Conservation (phyloP, 345 rosid genomes). For the Eucalyptus pauciflora region DNA sequence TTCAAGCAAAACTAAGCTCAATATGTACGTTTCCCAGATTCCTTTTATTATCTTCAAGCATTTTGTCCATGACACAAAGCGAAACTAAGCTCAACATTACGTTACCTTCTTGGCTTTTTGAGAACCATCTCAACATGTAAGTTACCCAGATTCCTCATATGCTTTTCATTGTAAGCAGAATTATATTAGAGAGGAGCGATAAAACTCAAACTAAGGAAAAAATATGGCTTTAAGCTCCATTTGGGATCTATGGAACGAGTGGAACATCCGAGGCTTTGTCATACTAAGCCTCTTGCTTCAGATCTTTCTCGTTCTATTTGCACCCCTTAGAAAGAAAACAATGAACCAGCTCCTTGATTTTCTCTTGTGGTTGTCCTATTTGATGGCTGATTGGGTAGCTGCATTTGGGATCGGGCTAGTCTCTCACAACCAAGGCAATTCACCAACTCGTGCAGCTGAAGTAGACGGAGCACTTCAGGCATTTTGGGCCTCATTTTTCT, state of each 20-base stretch:
- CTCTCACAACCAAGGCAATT: background rate
- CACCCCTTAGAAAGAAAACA: background rate
- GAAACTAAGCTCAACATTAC: no score
- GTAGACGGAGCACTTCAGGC: background rate
- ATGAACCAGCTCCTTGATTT: fast-evolving
- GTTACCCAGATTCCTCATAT: no score
- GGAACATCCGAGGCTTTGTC: background rate
- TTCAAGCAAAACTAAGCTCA: no score
- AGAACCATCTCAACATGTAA: no score
- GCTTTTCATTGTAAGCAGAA: no score
- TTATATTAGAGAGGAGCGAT: background rate
- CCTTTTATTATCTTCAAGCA: no score
- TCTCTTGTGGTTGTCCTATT: background rate
- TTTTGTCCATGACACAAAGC: no score
- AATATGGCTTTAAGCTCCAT: background rate
- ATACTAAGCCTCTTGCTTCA: background rate
- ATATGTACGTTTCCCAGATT: no score
- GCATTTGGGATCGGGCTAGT: background rate
- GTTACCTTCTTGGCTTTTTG: no score
- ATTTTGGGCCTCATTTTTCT: background rate
- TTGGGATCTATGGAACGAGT: fast-evolving
- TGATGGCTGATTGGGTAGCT: background rate
- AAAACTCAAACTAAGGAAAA: background rate
- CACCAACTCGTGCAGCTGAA: fast-evolving
- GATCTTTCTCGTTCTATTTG: background rate